phyloP scores from a whole-genome alignment of 208 protist species.

The Crithidia brevicula region DNA sequence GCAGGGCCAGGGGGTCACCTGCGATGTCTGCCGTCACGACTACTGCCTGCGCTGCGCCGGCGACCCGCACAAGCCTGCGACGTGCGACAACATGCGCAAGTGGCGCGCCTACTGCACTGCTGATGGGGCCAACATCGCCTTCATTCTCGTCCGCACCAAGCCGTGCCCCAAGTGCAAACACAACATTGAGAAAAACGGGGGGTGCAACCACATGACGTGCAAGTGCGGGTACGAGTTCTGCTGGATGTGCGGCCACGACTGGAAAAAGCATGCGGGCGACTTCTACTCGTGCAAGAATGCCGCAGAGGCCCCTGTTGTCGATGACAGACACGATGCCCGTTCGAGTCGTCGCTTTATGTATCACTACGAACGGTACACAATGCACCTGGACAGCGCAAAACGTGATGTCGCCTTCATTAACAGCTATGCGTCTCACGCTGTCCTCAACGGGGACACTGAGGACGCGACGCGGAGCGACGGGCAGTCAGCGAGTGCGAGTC shows the following conservation, averaged over 20 bases:
- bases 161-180: slow-evolving; percentile 71
- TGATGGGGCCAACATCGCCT: slow-evolving; percentile 61
- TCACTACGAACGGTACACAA: slow-evolving; percentile 27
- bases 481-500: background rate
- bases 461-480: background rate
- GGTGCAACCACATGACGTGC: slow-evolving; percentile 94
- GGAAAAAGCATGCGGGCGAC: slow-evolving; percentile 56
- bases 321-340: background rate
- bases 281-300: slow-evolving; percentile 35
- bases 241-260: slow-evolving; percentile 80
- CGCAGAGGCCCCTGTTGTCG: too few species aligned
- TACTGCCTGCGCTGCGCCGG: slow-evolving; percentile 67
- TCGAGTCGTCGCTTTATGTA: slow-evolving; percentile 20
- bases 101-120: slow-evolving; percentile 57
- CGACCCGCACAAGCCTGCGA: slow-evolving; percentile 49
- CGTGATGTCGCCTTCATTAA: slow-evolving; percentile 15
- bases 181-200: slow-evolving; percentile 91
- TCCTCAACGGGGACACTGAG: background rate
- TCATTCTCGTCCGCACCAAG: slow-evolving; percentile 71
- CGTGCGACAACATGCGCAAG: slow-evolving; percentile 48
- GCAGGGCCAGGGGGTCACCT: slow-evolving; percentile 47
- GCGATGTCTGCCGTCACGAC: slow-evolving; percentile 40
- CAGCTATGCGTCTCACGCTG: background rate
- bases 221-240: slow-evolving; percentile 83
- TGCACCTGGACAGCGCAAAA: slow-evolving; percentile 28